phyloP scores from a whole-genome alignment of 805 yeast species.

The Candida suzukii region DNA sequence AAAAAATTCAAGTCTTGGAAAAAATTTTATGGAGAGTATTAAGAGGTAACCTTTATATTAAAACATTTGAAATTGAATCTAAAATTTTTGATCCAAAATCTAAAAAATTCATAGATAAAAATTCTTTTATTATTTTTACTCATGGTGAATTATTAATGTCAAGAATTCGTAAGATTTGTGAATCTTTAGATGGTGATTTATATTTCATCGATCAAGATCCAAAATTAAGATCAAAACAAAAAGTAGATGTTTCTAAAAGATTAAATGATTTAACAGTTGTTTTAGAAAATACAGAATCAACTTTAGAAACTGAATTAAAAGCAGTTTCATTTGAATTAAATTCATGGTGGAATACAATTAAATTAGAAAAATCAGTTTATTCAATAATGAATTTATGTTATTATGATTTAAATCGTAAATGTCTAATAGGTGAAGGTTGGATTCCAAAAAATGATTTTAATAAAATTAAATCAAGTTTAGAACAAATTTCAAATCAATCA shows the following conservation, averaged over 20 bases:
- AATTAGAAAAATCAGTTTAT: slow-evolving; percentile 52
- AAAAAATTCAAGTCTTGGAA: slow-evolving; percentile 62
- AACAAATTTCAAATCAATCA: slow-evolving; percentile 26
- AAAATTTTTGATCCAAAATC: slow-evolving; percentile 57
- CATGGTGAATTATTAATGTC: slow-evolving; percentile 75
- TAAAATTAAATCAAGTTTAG: slow-evolving; percentile 36
- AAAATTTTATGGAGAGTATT: slow-evolving; percentile 87
- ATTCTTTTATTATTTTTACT: slow-evolving; percentile 81
- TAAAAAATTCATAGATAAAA: slow-evolving; percentile 56
- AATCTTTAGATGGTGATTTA: slow-evolving; percentile 80
- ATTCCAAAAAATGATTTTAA: slow-evolving; percentile 49
- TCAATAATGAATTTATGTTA: slow-evolving; percentile 58
- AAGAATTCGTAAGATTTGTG: slow-evolving; percentile 77
- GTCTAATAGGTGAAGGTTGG: slow-evolving; percentile 73
- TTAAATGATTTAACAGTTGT: slow-evolving; percentile 46
- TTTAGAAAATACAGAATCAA: slow-evolving; percentile 39
- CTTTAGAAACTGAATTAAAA: slow-evolving; percentile 57
- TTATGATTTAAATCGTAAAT: slow-evolving; percentile 59
- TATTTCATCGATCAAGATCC: slow-evolving; percentile 49
- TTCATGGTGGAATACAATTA: slow-evolving; percentile 47
- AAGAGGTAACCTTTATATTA: slow-evolving; percentile 84
- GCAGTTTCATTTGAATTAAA: slow-evolving; percentile 58
- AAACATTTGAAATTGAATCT: slow-evolving; percentile 64
- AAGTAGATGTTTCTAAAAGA: slow-evolving; percentile 38
- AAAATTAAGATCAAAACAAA: slow-evolving; percentile 30